phyloP scores from a whole-genome alignment of 2,329 filamentous ascomycete species.

The Dendrostoma leiphaemia region DNA sequence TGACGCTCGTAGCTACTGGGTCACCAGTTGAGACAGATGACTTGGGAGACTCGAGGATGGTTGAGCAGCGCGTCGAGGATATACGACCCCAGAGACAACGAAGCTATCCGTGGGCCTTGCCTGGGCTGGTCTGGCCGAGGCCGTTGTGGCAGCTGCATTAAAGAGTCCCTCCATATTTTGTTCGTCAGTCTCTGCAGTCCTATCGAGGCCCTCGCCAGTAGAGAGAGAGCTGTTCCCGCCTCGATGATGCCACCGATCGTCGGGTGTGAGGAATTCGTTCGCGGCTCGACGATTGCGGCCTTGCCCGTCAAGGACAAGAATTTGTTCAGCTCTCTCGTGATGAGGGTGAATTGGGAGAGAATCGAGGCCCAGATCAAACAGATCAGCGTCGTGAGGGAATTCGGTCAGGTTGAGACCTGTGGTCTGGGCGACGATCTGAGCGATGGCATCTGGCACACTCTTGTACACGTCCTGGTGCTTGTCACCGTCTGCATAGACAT shows the following conservation, averaged over 20 bases:
- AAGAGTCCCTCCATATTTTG: neutral
- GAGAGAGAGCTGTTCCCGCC: no score
- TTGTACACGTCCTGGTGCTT: neutral
- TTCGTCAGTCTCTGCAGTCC: neutral
- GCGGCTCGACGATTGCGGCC: neutral
- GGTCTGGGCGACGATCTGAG: neutral
- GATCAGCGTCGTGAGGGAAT: neutral
- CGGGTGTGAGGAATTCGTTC: neutral
- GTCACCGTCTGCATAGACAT: conserved; percentile 18
- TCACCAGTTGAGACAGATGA: neutral
- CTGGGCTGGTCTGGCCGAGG: neutral
- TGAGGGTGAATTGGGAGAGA: neutral
- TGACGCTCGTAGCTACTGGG: neutral
- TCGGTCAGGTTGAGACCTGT: neutral
- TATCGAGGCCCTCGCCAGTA: neutral
- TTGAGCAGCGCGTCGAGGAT: neutral
- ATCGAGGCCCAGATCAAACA: neutral
- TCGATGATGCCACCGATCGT: neutral
- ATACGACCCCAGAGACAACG: neutral
- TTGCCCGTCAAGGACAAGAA: neutral
- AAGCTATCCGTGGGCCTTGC: neutral
- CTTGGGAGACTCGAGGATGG: neutral
- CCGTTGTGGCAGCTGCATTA: no score
- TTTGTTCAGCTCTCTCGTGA: neutral
- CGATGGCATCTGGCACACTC: neutral